Conservation (phyloP, 2,329 filamentous ascomycete genomes). For the Neofusicoccum parvum region DNA sequence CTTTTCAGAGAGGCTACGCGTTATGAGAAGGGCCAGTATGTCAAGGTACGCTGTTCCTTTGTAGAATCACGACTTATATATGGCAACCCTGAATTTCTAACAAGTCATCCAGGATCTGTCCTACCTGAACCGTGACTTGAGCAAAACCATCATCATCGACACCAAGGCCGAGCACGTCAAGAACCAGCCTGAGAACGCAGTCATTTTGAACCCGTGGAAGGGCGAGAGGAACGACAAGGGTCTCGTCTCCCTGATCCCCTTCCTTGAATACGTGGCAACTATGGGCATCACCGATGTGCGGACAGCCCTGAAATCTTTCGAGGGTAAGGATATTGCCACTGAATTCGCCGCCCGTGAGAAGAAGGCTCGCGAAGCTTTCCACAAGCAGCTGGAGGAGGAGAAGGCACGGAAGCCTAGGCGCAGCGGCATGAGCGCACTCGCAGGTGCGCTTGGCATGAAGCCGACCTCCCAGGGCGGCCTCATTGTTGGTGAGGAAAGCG, state of each 20-base stretch:
- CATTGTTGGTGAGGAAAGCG: slow-evolving; percentile 53
- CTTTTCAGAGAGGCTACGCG: slow-evolving; percentile 95
- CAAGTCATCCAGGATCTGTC: slow-evolving; percentile 76
- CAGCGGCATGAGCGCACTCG: slow-evolving; percentile 69
- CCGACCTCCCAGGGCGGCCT: slow-evolving; percentile 63
- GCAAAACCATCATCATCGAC: slow-evolving; percentile 93
- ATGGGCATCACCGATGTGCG: slow-evolving; percentile 91
- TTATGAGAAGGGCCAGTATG: slow-evolving; percentile 92
- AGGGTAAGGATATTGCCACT: slow-evolving; percentile 83
- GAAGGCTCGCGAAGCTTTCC: slow-evolving; percentile 79
- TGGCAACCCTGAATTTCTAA: neutral
- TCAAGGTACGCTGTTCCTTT: slow-evolving; percentile 69
- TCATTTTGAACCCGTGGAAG: slow-evolving; percentile 86
- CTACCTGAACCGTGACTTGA: slow-evolving; percentile 93
- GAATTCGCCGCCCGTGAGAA: slow-evolving; percentile 91
- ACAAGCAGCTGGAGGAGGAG: slow-evolving; percentile 73
- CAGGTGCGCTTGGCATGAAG: slow-evolving; percentile 77
- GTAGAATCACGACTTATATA: neutral
- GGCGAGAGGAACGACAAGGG: slow-evolving; percentile 82
- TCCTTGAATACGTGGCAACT: slow-evolving; percentile 94
- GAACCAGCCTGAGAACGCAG: slow-evolving; percentile 94
- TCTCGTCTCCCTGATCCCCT: slow-evolving; percentile 86
- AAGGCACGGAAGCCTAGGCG: slow-evolving; percentile 62
- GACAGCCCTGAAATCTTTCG: slow-evolving; percentile 81
- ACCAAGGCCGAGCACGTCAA: slow-evolving; percentile 80